Base-by-base conservation (phyloP, 164 flowering plant genomes). In the Nymphaea colorata region DNA sequence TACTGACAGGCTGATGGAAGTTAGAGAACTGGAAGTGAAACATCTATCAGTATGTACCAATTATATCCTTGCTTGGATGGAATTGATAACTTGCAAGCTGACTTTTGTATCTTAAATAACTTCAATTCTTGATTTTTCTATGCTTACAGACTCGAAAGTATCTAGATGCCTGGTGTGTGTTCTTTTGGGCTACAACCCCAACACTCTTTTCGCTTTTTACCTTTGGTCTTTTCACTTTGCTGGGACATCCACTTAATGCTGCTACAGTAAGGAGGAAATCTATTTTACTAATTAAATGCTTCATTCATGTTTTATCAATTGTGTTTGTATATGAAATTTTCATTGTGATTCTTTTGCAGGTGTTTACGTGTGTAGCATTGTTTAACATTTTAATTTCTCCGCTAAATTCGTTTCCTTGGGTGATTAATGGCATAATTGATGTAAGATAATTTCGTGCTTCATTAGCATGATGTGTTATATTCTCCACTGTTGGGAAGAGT, bases 151-250 rank as follows among this genome's bases (percentile, higher is more conserved):
- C 96, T 18, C 81, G 97, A 68, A 94, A 94, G 72, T 94, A 94
- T 77, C 79, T 94, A 81, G 99, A 94, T 82, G 97, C 99, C 0
- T 94, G 99, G 99, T 94, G 99, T 76, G 99, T 94, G 44, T 94
- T 94, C 79, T 94, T 94, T 79, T 94, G 99, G 99, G 99, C 99
- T 41, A 87, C 96, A 41, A 94, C 99, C 61, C 99, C 99, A 68
- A 89, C 92, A 62, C 93, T 94, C 62, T 94, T 89, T 79, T 91
- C 99, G 66, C 72, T 94, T 57, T 85, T 67, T 82, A 94, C 99
- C 43, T 94, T 94, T 80, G 99, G 99, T 14, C 86, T 94, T 63
- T 91, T 78, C 67, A 62, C 85, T 43, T 67, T 94, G 74, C 80
- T 83, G 84, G 97, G 99, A 41, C 71, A 91, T 82, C 79, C 83